Conservation (phyloP, 441 rosid genomes). For the Pelargonium australe region DNA sequence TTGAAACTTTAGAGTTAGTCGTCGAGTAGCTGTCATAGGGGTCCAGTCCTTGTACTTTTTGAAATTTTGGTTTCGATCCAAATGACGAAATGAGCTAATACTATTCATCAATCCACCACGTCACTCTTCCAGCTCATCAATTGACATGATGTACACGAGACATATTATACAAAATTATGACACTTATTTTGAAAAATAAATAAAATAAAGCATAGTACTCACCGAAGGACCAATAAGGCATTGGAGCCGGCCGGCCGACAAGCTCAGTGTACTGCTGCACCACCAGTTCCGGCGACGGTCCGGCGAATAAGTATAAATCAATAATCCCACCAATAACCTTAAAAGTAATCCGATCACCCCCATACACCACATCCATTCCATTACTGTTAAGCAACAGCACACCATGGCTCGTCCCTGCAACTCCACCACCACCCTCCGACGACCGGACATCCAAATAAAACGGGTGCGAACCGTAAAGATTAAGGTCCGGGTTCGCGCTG, state of each 20-base stretch:
- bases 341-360: slow-evolving; percentile 50
- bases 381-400: slow-evolving; percentile 65
- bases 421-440: background rate
- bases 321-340: slow-evolving; percentile 61
- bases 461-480: slow-evolving; percentile 77
- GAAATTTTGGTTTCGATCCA: too few relatives aligned
- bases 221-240: slow-evolving; percentile 90
- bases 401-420: slow-evolving; percentile 47
- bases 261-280: slow-evolving; percentile 63
- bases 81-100: too few relatives aligned
- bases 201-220: background rate
- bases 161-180: background rate
- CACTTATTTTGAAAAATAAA: background rate
- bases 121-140: too few relatives aligned
- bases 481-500: slow-evolving; percentile 33
- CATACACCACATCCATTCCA: slow-evolving; percentile 63
- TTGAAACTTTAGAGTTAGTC: too few relatives aligned
- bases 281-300: slow-evolving; percentile 51
- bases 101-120: too few relatives aligned
- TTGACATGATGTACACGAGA: too few relatives aligned
- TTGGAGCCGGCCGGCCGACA: slow-evolving; percentile 67
- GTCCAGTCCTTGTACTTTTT: too few relatives aligned
- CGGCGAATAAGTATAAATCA: slow-evolving; percentile 58
- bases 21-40: too few relatives aligned
- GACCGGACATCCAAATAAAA: slow-evolving; percentile 56